Conservation (phyloP, 2,329 filamentous ascomycete genomes). For the Aspergillus tanneri region DNA sequence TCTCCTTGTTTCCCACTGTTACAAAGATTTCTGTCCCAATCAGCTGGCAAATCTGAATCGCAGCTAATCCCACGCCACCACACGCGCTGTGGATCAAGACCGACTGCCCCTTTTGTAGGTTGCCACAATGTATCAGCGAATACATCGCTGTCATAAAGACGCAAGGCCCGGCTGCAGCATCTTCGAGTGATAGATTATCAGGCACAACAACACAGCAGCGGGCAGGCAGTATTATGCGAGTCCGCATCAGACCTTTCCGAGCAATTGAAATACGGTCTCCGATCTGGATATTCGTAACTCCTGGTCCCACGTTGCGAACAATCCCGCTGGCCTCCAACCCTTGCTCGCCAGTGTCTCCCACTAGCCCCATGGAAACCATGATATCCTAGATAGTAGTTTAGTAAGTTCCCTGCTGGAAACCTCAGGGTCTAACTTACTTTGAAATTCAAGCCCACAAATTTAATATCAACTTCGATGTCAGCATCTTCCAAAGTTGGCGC, state of each 20-base stretch:
- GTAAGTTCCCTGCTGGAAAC: no score
- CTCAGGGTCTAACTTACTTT: no score
- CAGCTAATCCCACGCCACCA: slow-evolving; percentile 28
- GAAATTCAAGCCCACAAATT: slow-evolving; percentile 36
- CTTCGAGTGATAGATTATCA: slow-evolving; percentile 13
- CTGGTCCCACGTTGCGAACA: slow-evolving; percentile 25
- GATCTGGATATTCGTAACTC: slow-evolving; percentile 21
- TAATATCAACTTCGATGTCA: slow-evolving; percentile 35
- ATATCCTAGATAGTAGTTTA: slow-evolving; percentile 21
- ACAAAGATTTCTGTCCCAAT: slow-evolving; percentile 27
- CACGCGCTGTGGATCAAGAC: slow-evolving; percentile 31
- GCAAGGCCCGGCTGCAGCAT: slow-evolving; percentile 20
- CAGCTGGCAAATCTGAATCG: slow-evolving; percentile 24
- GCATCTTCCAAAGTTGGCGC: slow-evolving; percentile 7
- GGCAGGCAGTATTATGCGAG: slow-evolving; percentile 13
- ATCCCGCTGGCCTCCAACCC: slow-evolving; percentile 35
- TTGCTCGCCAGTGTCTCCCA: slow-evolving; percentile 22
- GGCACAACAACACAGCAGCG: slow-evolving; percentile 17
- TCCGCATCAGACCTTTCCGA: slow-evolving; percentile 8
- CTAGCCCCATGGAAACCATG: slow-evolving; percentile 34
- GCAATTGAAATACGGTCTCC: slow-evolving; percentile 33
- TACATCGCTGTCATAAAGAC: slow-evolving; percentile 23
- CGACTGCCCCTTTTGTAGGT: slow-evolving; percentile 25
- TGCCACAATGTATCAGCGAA: slow-evolving; percentile 23
- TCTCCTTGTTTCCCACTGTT: slow-evolving; percentile 25